Evolutionary conservation across 1,139 yeast species (phyloP), one percentile per base, ranked within the genome.

Genomic region (Kurtzmaniella natalensis): DNA sequence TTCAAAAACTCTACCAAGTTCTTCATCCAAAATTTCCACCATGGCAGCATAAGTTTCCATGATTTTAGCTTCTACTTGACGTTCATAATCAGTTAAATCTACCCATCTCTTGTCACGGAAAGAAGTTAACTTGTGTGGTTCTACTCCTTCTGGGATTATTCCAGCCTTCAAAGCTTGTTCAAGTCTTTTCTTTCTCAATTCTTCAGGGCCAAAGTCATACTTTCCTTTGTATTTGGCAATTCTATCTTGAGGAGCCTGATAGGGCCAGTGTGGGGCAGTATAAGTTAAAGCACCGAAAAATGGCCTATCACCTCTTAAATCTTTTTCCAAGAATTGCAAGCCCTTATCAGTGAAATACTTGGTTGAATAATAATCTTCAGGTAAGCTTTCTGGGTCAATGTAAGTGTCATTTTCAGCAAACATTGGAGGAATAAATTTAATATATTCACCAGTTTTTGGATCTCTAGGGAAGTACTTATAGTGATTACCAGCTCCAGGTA

Each of bases 181-280:
- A 32, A 75, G 50, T 37, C 81, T 55, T 34, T 50, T 38, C 21
- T 45, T 45, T 33, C 80, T 51, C 33, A 74, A 52, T 4, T 44
- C 61, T 15, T 56, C 64, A 1, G 80, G 79, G 2, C 81, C 80
- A 9, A 53, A 58, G 42, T 70, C 68, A 45, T 75, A 74, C 8
- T 51, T 44, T 1, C 78, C 80, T 33, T 57, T 56, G 50, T 76
- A 76, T 41, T 73, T 73, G 3, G 53, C 60, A 36, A 72, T 61
- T 15, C 59, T 46, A 6, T 70, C 70, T 30, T 53, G 51, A 2
- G 78, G 78, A 0, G 81, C 81, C 51, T 75, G 81, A 39, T 65
- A 62, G 6, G 81, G 81, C 81, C 81, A 76, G 47, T 75, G 81
- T 2, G 81, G 81, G 1, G 81, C 80, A 4, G 79, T 73, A 41